Conservation (phyloP, 2,329 filamentous ascomycete genomes). For the Trichoderma sp. region DNA sequence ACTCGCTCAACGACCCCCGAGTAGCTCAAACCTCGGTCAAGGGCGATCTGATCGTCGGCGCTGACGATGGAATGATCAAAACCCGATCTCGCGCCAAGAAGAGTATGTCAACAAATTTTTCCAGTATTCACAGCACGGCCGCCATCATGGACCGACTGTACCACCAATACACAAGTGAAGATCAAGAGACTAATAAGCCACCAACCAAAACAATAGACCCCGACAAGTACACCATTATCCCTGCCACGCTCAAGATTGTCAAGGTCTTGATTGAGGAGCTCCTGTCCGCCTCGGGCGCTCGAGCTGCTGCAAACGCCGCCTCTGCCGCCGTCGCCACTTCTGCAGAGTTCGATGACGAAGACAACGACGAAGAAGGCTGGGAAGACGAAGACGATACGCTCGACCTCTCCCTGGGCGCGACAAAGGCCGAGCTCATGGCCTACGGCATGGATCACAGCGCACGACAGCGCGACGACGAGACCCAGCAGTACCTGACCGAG, state of each 20-base stretch:
- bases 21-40: conserved; percentile 81
- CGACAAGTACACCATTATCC: conserved; percentile 84
- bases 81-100: conserved; percentile 87
- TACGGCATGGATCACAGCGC: conserved; percentile 63
- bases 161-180: conserved; percentile 30
- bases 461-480: conserved; percentile 85
- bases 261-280: conserved; percentile 96
- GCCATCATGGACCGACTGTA: conserved; percentile 33
- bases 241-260: conserved; percentile 90
- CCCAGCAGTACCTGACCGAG: conserved; percentile 78
- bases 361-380: conserved; percentile 81
- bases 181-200: conserved; percentile 36
- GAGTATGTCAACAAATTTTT: conserved; percentile 55
- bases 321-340: conserved; percentile 63
- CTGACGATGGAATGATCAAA: conserved; percentile 80
- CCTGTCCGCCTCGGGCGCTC: conserved; percentile 73
- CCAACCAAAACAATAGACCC: conserved; percentile 62
- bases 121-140: conserved; percentile 31
- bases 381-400: conserved; percentile 80
- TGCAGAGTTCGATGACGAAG: conserved; percentile 63
- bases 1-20: conserved; percentile 81
- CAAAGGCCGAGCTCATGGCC: conserved; percentile 79
- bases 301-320: conserved; percentile 62
- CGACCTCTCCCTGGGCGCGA: conserved; percentile 72
- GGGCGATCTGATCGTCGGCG: conserved; percentile 83